Percentiles rank a stretch among this genome's conserved stretches.
Evolutionary conservation across 2,329 filamentous ascomycete species (phyloP).

Genomic region (Nectriaceae sp.): DNA sequence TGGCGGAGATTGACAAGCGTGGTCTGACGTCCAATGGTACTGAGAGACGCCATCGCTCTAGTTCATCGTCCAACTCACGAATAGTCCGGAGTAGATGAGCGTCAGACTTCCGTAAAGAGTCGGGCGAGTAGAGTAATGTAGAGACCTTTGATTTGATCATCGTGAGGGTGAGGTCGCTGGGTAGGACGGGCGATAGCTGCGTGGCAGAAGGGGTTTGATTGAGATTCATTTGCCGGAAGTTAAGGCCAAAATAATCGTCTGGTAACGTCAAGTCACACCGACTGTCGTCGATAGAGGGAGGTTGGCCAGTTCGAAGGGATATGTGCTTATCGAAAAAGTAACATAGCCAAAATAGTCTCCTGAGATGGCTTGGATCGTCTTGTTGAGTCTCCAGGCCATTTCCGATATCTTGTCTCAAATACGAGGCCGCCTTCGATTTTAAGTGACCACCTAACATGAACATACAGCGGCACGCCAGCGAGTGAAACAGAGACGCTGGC

Average conservation of each 20-base stretch:
- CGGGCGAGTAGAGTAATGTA: slow-evolving; percentile 49
- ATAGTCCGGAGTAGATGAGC: slow-evolving; percentile 55
- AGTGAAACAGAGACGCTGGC: slow-evolving; percentile 42
- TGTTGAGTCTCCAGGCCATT: slow-evolving; percentile 14
- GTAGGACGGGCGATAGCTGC: slow-evolving; percentile 33
- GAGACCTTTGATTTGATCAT: slow-evolving; percentile 53
- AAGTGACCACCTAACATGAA: slow-evolving; percentile 50
- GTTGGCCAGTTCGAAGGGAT: slow-evolving; percentile 52
- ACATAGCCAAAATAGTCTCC: slow-evolving; percentile 53
- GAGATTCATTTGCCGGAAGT: slow-evolving; percentile 8
- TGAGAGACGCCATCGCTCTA: slow-evolving; percentile 55
- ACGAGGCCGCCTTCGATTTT: neutral
- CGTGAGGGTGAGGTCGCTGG: slow-evolving; percentile 48
- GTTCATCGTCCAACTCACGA: slow-evolving; percentile 55
- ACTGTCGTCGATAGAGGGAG: slow-evolving; percentile 37
- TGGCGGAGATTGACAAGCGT: slow-evolving; percentile 39
- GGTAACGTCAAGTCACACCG: slow-evolving; percentile 36
- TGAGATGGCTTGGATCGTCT: slow-evolving; percentile 34
- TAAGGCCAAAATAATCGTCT: slow-evolving; percentile 25
- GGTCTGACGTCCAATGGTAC: slow-evolving; percentile 47
- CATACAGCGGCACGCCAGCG: slow-evolving; percentile 46
- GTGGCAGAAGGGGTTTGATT: neutral
- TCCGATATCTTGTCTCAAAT: slow-evolving; percentile 14
- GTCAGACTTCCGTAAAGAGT: slow-evolving; percentile 50
- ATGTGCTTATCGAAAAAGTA: slow-evolving; percentile 56